These are phyloP conservation scores for Barnettozyma populi DNA, from an alignment of 805 yeast genomes.

Conservation along the genomic window DNA sequence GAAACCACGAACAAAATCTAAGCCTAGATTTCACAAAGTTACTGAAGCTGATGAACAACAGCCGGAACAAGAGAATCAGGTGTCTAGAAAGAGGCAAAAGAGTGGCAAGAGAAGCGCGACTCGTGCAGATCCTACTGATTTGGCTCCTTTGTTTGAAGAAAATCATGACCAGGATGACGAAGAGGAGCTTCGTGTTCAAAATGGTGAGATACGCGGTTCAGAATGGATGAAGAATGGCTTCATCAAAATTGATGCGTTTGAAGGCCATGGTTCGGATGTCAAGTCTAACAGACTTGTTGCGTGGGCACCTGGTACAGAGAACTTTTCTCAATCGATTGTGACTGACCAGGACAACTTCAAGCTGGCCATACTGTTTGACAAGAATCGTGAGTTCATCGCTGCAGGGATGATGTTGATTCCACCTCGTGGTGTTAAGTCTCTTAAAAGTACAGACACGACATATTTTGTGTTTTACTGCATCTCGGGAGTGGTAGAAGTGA, in stretches of 20 bases:
- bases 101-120: conserved; percentile 4
- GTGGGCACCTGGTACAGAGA: conserved; percentile 55
- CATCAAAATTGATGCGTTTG: conserved; percentile 43
- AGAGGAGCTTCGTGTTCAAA: conserved; percentile 24
- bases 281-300: conserved; percentile 48
- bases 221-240: conserved; percentile 46
- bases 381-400: conserved; percentile 58
- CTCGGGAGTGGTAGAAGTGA: conserved; percentile 64
- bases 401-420: conserved; percentile 72
- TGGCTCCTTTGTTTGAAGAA: conserved; percentile 10
- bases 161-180: conserved; percentile 18
- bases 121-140: neutral
- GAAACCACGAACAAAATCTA: conserved; percentile 3
- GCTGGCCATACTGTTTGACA: conserved; percentile 59
- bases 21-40: neutral
- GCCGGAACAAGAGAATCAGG: neutral
- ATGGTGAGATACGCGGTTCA: conserved; percentile 34
- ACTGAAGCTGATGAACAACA: neutral
- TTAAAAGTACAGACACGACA: conserved; percentile 54
- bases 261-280: conserved; percentile 43
- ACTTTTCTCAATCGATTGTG: conserved; percentile 34
- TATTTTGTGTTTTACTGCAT: conserved; percentile 72
- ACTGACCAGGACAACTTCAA: conserved; percentile 49
- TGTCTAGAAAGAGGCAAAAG: conserved; percentile 2
- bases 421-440: conserved; percentile 50